A percentile compares a stretch with the other conserved stretches of the same genome.
These are phyloP conservation scores for Primulina eburnea DNA, from an alignment of 257 asterid species.

Conservation along the genomic window DNA sequence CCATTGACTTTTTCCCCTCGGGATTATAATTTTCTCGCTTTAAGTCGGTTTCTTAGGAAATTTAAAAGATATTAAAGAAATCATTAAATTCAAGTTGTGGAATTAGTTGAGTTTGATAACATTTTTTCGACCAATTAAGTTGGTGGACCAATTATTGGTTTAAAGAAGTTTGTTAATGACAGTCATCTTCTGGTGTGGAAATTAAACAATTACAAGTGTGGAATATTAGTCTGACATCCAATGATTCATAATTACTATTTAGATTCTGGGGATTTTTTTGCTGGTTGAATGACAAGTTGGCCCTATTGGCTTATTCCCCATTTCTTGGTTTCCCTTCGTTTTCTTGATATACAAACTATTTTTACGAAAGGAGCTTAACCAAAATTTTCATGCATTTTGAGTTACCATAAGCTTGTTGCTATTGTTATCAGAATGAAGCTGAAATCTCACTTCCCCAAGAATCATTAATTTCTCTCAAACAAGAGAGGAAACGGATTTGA, in stretches of 20 bases:
- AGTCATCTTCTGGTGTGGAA: not conserved
- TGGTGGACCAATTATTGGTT: not conserved
- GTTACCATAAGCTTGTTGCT: not conserved
- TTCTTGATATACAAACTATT: too few relatives aligned
- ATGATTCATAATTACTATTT: conserved; percentile 8
- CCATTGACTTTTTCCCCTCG: not conserved
- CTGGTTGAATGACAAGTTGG: not conserved
- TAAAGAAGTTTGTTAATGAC: not conserved
- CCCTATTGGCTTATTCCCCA: not conserved
- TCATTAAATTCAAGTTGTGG: not conserved
- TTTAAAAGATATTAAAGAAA: too few relatives aligned
- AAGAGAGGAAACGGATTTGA: not conserved
- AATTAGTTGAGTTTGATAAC: not conserved
- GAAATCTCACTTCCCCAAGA: not conserved
- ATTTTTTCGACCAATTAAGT: not conserved
- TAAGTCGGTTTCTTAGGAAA: not conserved
- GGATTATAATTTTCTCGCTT: not conserved
- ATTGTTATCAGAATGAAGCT: too few relatives aligned
- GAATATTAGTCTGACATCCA: not conserved
- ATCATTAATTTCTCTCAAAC: not conserved
- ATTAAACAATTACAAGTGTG: not conserved
- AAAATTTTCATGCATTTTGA: too few relatives aligned
- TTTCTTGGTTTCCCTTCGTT: too few relatives aligned
- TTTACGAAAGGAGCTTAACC: too few relatives aligned
- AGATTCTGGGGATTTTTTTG: not conserved